These are phyloP conservation scores for Pseudoperonospora humuli DNA, from an alignment of 352 stramenopile species.

Conservation along the genomic window DNA sequence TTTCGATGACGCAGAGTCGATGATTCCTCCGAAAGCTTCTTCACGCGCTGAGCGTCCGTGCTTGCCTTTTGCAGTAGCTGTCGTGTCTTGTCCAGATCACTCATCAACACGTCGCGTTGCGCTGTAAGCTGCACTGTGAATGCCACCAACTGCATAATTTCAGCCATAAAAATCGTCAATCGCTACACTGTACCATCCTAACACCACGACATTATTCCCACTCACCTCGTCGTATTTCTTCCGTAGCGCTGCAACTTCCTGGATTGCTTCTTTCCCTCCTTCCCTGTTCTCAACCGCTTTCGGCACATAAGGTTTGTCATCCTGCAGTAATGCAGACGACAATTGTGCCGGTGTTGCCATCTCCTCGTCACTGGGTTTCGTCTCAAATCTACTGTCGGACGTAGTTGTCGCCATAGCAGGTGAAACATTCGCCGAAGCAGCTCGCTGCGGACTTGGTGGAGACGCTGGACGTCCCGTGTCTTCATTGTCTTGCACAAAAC, in stretches of 20 bases:
- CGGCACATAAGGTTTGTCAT: conserved; percentile 21
- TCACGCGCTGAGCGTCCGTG: conserved; percentile 49
- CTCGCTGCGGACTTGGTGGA: conserved; percentile 7
- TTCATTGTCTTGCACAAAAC: conserved; percentile 59
- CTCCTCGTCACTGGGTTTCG: conserved; percentile 15
- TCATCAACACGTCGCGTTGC: conserved; percentile 79
- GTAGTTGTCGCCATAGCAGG: conserved; percentile 9
- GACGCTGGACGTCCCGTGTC: conserved; percentile 5
- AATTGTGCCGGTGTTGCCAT: conserved; percentile 45
- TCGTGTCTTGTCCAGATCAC: conserved; percentile 73
- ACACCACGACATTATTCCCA: background rate
- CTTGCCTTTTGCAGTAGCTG: conserved; percentile 67
- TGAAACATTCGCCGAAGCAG: conserved; percentile 6
- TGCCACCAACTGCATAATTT: conserved; percentile 53
- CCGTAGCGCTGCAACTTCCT: conserved; percentile 55
- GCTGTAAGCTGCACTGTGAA: conserved; percentile 85
- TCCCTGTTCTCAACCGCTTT: conserved; percentile 25
- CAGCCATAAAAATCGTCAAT: conserved; percentile 1
- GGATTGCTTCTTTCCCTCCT: conserved; percentile 41
- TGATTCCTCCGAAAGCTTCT: conserved; percentile 55
- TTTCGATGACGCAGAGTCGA: conserved; percentile 67
- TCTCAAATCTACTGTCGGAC: conserved; percentile 14
- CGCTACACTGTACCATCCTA: background rate
- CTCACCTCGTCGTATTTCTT: conserved; percentile 87
- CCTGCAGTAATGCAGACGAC: conserved; percentile 53